Conservation (phyloP, 1,284 basidiomycete species). For the Austroboletus niveus region DNA sequence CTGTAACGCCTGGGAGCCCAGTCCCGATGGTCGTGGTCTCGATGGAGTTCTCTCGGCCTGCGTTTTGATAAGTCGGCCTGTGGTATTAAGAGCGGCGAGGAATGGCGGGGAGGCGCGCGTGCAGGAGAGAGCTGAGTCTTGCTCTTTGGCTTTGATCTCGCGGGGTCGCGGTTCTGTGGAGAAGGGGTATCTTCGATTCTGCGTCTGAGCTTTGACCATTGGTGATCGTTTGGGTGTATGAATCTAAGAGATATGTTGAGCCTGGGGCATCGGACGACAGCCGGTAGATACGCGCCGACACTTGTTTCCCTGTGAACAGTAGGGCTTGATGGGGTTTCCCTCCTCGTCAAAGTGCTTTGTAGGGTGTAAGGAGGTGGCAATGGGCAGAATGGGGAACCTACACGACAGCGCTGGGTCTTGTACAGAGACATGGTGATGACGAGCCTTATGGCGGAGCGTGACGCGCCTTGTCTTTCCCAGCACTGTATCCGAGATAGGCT, state of each 20-base stretch:
- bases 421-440: constrained; percentile 30
- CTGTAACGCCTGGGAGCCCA: constrained; percentile 21
- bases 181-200: constrained; percentile 15
- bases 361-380: constrained; percentile 9
- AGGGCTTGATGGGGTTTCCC: constrained; percentile 40
- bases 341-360: constrained; percentile 44
- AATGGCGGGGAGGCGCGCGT: constrained; percentile 23
- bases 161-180: constrained; percentile 17
- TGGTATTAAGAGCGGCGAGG: constrained; percentile 27
- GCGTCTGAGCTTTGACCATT: constrained; percentile 38
- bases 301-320: constrained; percentile 44
- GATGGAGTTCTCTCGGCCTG: constrained; percentile 24
- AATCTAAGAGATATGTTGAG: constrained; percentile 38
- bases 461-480: too few species aligned
- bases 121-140: constrained; percentile 18
- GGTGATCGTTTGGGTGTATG: constrained; percentile 48
- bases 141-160: constrained; percentile 23
- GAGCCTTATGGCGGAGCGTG: too few species aligned
- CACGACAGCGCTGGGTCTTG: constrained; percentile 49
- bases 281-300: constrained; percentile 42
- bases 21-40: constrained; percentile 22
- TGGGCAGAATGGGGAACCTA: constrained; percentile 25
- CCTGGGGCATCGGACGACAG: constrained; percentile 5
- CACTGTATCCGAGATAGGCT: too few species aligned
- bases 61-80: constrained; percentile 34